phyloP scores from a whole-genome alignment of 1,139 yeast genomes.

The Scheffersomyces stambukii region DNA sequence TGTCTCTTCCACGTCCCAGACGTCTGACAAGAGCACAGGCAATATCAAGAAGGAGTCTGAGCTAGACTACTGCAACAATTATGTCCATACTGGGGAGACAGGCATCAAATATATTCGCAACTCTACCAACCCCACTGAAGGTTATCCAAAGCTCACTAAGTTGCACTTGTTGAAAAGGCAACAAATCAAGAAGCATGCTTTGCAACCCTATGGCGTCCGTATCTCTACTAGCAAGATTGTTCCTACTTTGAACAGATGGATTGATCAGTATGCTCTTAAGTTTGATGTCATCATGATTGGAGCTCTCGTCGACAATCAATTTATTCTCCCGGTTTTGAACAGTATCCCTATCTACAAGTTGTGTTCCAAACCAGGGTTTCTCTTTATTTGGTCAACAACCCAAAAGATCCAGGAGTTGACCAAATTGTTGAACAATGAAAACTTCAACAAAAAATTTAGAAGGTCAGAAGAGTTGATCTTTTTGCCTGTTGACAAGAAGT shows the following conservation, averaged over 20 bases:
- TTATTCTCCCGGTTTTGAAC: slow-evolving; percentile 54
- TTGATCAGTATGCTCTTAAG: slow-evolving; percentile 46
- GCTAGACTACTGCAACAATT: slow-evolving; percentile 70
- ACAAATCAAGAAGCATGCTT: slow-evolving; percentile 44
- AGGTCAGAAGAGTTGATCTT: slow-evolving; percentile 83
- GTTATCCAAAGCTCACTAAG: slow-evolving; percentile 78
- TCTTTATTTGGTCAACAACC: slow-evolving; percentile 84
- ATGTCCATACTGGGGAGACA: slow-evolving; percentile 50
- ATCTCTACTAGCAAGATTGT: slow-evolving; percentile 51
- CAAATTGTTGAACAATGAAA: slow-evolving; percentile 50
- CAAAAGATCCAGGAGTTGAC: slow-evolving; percentile 64
- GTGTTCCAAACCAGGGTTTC: slow-evolving; percentile 80
- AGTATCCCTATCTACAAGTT: slow-evolving; percentile 68
- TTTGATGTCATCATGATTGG: slow-evolving; percentile 94
- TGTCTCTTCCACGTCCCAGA: neutral
- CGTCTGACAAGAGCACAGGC: slow-evolving; percentile 1
- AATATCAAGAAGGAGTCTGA: neutral
- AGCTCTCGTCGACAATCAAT: slow-evolving; percentile 70
- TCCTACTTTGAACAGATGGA: slow-evolving; percentile 59
- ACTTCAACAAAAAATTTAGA: slow-evolving; percentile 73
- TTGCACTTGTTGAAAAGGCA: slow-evolving; percentile 60
- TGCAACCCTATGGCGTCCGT: slow-evolving; percentile 64
- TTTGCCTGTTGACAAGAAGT: slow-evolving; percentile 55
- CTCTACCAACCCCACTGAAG: slow-evolving; percentile 60
- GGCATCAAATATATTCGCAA: slow-evolving; percentile 70